These are phyloP conservation scores for Triangularia verruculosa DNA, from an alignment of 2,329 filamentous ascomycete species.

Conservation along the genomic window DNA sequence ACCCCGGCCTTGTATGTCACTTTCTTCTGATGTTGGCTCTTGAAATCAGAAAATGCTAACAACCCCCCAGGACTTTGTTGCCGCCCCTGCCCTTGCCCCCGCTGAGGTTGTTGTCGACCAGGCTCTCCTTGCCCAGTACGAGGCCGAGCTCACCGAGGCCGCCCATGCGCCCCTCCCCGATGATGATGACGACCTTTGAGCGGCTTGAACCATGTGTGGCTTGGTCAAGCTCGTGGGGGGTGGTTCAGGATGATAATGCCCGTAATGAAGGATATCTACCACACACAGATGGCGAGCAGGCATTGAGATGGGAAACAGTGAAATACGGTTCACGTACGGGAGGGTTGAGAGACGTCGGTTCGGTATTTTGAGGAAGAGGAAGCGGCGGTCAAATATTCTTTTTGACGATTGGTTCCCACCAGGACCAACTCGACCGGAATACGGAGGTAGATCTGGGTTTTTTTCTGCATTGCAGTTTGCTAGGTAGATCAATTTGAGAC, in stretches of 20 bases:
- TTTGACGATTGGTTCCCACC: slow-evolving; percentile 21
- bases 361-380: slow-evolving; percentile 10
- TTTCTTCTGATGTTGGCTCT: background rate
- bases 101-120: slow-evolving; percentile 89
- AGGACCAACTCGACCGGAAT: slow-evolving; percentile 18
- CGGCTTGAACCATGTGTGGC: slow-evolving; percentile 8
- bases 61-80: slow-evolving; percentile 80
- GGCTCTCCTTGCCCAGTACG: slow-evolving; percentile 75
- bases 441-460: slow-evolving; percentile 29
- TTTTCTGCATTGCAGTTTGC: slow-evolving; percentile 26
- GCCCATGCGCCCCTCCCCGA: slow-evolving; percentile 84
- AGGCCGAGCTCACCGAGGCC: slow-evolving; percentile 83
- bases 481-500: slow-evolving; percentile 28
- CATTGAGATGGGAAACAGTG: slow-evolving; percentile 22
- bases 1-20: slow-evolving; percentile 70
- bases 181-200: slow-evolving; percentile 58
- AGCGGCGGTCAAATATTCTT: slow-evolving; percentile 21
- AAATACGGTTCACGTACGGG: slow-evolving; percentile 10
- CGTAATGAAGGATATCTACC: slow-evolving; percentile 28
- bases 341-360: slow-evolving; percentile 15
- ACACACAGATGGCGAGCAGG: slow-evolving; percentile 24
- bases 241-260: slow-evolving; percentile 28
- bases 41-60: slow-evolving; percentile 27
- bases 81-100: slow-evolving; percentile 88
- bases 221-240: slow-evolving; percentile 15